Percentiles rank a stretch among this genome's conserved stretches.
These are phyloP conservation scores for Auricularia sp. DNA, from an alignment of 768 basidiomycete species.

Conservation along the genomic window DNA sequence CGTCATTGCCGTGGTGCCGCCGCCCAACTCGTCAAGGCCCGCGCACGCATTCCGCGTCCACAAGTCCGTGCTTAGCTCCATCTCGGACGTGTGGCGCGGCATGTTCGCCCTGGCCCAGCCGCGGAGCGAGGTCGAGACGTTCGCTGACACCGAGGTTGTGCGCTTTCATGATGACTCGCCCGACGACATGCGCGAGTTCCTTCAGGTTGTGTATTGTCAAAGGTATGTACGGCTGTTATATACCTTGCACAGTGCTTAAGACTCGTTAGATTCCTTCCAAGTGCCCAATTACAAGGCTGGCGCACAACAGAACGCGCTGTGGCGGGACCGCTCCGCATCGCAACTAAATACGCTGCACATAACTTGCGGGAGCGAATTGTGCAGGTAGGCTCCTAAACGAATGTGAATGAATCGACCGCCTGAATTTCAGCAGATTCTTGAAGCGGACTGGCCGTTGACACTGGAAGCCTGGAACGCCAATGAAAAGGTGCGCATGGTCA, in stretches of 20 bases:
- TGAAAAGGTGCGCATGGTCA: not conserved
- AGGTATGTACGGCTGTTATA: not conserved
- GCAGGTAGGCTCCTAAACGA: too few relatives aligned
- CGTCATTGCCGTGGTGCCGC: not conserved
- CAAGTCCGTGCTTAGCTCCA: not conserved
- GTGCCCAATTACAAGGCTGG: not conserved
- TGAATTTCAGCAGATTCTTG: not conserved
- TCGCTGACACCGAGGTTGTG: not conserved
- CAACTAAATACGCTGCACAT: slow-evolving; percentile 10
- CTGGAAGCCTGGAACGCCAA: slow-evolving; percentile 4
- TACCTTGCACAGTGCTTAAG: not conserved
- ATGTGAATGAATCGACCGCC: too few relatives aligned
- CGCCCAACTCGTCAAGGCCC: not conserved
- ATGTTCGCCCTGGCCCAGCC: not conserved
- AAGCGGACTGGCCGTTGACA: slow-evolving; percentile 6
- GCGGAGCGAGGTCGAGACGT: not conserved
- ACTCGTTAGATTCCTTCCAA: not conserved
- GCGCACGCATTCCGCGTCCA: not conserved
- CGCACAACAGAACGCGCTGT: slow-evolving; percentile 1
- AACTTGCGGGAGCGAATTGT: slow-evolving; percentile 7
- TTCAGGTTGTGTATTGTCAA: not conserved
- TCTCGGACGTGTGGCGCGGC: not conserved
- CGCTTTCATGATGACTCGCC: not conserved
- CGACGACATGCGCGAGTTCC: slow-evolving; percentile 1
- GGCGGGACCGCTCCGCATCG: slow-evolving; percentile 4